phyloP scores from a whole-genome alignment of 2,329 filamentous ascomycete genomes.

The Fusarium udum region DNA sequence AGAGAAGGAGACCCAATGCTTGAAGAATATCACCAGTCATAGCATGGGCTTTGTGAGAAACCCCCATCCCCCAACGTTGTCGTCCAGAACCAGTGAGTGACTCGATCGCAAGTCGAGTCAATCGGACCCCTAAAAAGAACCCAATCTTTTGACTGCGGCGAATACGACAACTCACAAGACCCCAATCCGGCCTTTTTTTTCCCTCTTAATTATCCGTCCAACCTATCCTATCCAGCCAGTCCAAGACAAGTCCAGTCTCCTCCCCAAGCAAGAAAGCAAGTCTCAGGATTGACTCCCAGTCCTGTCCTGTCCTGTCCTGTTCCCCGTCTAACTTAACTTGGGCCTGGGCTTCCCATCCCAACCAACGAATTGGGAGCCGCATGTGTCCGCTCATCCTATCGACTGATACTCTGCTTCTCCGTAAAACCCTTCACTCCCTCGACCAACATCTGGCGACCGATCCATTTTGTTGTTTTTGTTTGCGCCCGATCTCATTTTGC shows the following conservation, averaged over 20 bases:
- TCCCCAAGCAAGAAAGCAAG: constrained; percentile 14
- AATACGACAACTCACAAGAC: constrained; percentile 35
- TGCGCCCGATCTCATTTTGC: constrained; percentile 18
- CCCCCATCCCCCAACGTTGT: constrained; percentile 20
- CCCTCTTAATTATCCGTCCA: constrained; percentile 10
- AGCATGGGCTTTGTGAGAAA: constrained; percentile 6
- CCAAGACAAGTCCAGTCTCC: neutral
- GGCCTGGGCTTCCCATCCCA: constrained; percentile 32
- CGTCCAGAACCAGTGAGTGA: constrained; percentile 14
- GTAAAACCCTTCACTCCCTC: constrained; percentile 42
- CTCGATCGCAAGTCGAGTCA: constrained; percentile 24
- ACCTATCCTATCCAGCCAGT: neutral
- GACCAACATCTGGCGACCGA: constrained; percentile 31
- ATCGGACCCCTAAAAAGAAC: constrained; percentile 13
- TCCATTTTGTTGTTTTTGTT: constrained; percentile 6
- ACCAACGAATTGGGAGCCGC: constrained; percentile 45
- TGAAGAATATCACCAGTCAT: constrained; percentile 23
- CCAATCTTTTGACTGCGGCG: constrained; percentile 29
- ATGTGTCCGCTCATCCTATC: constrained; percentile 41
- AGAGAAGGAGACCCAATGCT: constrained; percentile 1
- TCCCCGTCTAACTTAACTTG: constrained; percentile 29
- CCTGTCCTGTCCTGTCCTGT: constrained; percentile 28
- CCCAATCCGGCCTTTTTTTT: constrained; percentile 14
- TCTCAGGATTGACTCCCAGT: constrained; percentile 35
- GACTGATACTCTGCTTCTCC: constrained; percentile 39